A percentile compares a stretch with the other conserved stretches of the same genome.
Conservation (phyloP, 2,329 filamentous ascomycete genomes). For the Calonectria hongkongensis region DNA sequence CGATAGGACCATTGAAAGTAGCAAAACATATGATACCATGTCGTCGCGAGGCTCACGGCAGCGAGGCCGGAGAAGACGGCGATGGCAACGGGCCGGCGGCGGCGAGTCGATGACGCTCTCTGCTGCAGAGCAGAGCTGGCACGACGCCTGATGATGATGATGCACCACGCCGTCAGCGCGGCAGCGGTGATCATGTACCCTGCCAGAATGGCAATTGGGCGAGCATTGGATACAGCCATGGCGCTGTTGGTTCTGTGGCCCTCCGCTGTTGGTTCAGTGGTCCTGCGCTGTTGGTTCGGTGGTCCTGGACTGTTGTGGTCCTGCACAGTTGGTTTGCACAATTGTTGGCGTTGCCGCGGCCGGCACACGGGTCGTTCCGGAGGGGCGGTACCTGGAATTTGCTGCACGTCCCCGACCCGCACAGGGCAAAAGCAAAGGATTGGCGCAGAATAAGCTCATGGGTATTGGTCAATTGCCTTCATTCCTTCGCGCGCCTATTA, state of each 20-base stretch:
- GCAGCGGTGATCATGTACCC: constrained; percentile 48
- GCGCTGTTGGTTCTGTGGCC: not conserved
- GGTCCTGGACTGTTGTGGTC: too few relatives aligned
- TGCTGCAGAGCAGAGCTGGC: not conserved
- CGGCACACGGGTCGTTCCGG: too few relatives aligned
- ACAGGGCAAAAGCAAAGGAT: not conserved
- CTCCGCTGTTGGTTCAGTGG: too few relatives aligned
- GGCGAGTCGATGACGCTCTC: not conserved
- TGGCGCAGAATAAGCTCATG: constrained; percentile 23
- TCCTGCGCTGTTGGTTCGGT: too few relatives aligned
- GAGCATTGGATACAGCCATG: constrained; percentile 39
- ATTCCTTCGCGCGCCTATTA: not conserved
- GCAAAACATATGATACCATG: constrained; percentile 54
- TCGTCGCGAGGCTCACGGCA: constrained; percentile 51
- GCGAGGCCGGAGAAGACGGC: constrained; percentile 50
- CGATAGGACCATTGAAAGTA: constrained; percentile 53
- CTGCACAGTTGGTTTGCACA: too few relatives aligned
- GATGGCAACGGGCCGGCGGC: constrained; percentile 31
- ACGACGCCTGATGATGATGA: constrained; percentile 39
- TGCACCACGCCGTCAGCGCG: constrained; percentile 42
- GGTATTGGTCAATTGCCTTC: not conserved
- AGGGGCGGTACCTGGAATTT: too few relatives aligned
- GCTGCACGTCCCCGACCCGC: not conserved
- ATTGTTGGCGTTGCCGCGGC: not conserved
- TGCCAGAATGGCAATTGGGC: constrained; percentile 49